Base-by-base conservation (phyloP, 768 basidiomycete species). In the Coprinopsis cinerea region DNA sequence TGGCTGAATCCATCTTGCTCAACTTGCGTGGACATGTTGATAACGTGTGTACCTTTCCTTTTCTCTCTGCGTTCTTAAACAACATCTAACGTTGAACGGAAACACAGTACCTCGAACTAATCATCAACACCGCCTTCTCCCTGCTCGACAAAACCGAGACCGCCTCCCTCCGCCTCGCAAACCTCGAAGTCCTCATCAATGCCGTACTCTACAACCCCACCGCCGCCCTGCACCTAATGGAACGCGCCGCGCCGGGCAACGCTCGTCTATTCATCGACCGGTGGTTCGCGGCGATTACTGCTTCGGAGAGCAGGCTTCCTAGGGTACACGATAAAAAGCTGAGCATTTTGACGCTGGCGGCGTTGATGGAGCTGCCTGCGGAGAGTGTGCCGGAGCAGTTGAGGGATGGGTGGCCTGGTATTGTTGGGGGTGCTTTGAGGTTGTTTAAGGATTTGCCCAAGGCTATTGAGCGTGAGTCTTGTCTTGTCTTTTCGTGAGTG, bases 241-340 rank as follows among this genome's bases (percentile, higher is more conserved):
- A 89, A 59, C 64, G 56, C 26, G 67, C 73, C 58, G 72, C 71
- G 22, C 66, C 81, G 0, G 82, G 82, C n/a, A 69, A 74, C 30
- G 77, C 85, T 0, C 81, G 84, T 30, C 60, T 65, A n/a, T 91
- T 94, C 74, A 92, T 94, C 61, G 81, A 89, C 60, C 76, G 71
- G 55, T 94, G 91, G 91, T 92, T 93, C 61, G 76, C 66, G 10
- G 79, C 81, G 10, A 86, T 92, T 65, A 82, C 81, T n/a, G n/a
- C n/a, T 50, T 67, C 68, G 44, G 72, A 74, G 26, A 70, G 64
- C 22, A 76, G 73, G 42, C 75, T 92, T 28, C 88, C 89, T 11
- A 80, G 91, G 17, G 90, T 95, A 37, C 91, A 95, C 61, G 91
- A 94, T 68, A 92, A 92, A 77, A 91, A 86, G 66, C 69, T 94